phyloP scores from a whole-genome alignment of 1,139 yeast species.

The Candida neerlandica region DNA sequence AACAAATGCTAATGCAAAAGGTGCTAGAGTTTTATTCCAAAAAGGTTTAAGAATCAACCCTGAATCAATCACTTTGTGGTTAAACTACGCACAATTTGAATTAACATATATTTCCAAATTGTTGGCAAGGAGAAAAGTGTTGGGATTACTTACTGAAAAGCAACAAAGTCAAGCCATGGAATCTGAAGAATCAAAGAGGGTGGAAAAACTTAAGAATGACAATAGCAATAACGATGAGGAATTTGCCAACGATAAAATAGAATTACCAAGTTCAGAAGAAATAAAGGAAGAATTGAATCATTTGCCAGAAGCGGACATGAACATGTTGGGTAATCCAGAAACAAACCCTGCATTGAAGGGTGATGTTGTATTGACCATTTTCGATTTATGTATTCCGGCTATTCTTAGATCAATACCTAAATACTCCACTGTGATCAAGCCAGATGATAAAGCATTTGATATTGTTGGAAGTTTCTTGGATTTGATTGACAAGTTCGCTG shows the following conservation, averaged over 20 bases:
- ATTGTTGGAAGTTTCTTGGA: constrained; percentile 50
- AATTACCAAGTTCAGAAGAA: constrained; percentile 55
- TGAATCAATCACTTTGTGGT: constrained; percentile 75
- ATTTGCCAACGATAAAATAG: constrained; percentile 41
- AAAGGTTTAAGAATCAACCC: constrained; percentile 83
- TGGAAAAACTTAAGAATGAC: constrained; percentile 27
- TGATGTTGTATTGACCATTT: constrained; percentile 81
- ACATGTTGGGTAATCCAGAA: constrained; percentile 81
- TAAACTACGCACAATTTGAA: constrained; percentile 85
- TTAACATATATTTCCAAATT: constrained; percentile 81
- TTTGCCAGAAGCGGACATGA: constrained; percentile 86
- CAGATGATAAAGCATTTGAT: constrained; percentile 41
- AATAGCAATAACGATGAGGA: constrained; percentile 29
- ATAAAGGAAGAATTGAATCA: constrained; percentile 65
- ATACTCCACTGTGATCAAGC: constrained; percentile 26
- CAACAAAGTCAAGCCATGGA: constrained; percentile 61
- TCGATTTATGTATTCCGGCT: constrained; percentile 68
- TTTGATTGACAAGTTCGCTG: constrained; percentile 67
- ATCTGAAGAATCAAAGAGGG: constrained; percentile 36
- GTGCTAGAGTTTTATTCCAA: constrained; percentile 86
- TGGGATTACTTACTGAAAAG: constrained; percentile 74
- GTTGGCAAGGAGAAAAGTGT: constrained; percentile 77
- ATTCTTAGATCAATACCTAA: constrained; percentile 38
- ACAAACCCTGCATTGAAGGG: constrained; percentile 91
- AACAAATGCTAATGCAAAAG: constrained; percentile 82